Conservation (phyloP, 2,329 filamentous ascomycete genomes). For the Cercospora nicotianae region DNA sequence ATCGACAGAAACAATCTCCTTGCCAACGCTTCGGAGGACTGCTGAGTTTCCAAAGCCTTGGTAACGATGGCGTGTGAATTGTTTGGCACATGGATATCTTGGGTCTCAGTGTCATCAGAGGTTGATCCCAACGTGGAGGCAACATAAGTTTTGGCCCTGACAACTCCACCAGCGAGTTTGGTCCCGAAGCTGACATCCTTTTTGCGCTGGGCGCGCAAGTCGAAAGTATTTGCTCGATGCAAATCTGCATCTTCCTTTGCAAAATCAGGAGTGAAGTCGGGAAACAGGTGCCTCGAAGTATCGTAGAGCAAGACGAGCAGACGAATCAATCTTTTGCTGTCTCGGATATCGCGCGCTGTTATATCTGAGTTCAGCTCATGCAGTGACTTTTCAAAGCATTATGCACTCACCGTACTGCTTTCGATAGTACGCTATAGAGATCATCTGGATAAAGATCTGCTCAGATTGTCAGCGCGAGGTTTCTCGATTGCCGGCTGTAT, state of each 20-base stretch:
- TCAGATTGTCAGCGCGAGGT: background rate
- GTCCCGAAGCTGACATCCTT: slow-evolving; percentile 54
- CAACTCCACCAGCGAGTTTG: slow-evolving; percentile 49
- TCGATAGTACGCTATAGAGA: slow-evolving; percentile 71
- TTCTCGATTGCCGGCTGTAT: background rate
- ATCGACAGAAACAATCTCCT: slow-evolving; percentile 38
- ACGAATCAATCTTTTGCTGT: slow-evolving; percentile 73
- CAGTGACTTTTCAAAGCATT: background rate
- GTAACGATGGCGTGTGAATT: slow-evolving; percentile 32
- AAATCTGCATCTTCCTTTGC: slow-evolving; percentile 77
- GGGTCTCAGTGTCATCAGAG: slow-evolving; percentile 80
- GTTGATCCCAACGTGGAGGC: slow-evolving; percentile 80
- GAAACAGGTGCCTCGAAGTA: slow-evolving; percentile 75
- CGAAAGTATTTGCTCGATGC: slow-evolving; percentile 65
- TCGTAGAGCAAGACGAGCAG: slow-evolving; percentile 78
- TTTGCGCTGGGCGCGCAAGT: slow-evolving; percentile 46
- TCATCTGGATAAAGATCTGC: slow-evolving; percentile 62
- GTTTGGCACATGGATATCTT: slow-evolving; percentile 65
- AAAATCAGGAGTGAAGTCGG: slow-evolving; percentile 79
- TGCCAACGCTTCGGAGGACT: slow-evolving; percentile 36
- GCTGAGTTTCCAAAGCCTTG: slow-evolving; percentile 33
- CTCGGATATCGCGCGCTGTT: slow-evolving; percentile 64
- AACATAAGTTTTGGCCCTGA: slow-evolving; percentile 70
- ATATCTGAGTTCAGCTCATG: slow-evolving; percentile 39
- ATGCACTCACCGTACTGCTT: slow-evolving; percentile 57